These are phyloP conservation scores for Bipolaris victoriae DNA, from an alignment of 2,329 filamentous ascomycete species.

Conservation along the genomic window DNA sequence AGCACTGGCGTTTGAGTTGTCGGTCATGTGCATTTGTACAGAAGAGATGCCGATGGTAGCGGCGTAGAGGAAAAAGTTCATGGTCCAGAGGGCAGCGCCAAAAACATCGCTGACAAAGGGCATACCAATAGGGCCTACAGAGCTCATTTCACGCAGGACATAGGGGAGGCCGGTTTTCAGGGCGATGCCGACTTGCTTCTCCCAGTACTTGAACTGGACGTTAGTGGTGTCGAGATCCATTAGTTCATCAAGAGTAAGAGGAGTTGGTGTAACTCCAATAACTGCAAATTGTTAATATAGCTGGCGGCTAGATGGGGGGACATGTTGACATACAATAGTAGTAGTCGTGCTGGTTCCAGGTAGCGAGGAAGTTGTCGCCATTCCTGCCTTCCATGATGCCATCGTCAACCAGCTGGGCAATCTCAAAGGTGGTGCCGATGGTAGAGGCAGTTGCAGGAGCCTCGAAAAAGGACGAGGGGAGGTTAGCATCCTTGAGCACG, in stretches of 20 bases:
- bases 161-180: slow-evolving; percentile 53
- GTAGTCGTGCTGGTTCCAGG: slow-evolving; percentile 63
- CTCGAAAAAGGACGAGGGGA: slow-evolving; percentile 57
- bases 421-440: slow-evolving; percentile 58
- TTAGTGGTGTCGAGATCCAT: slow-evolving; percentile 56
- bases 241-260: slow-evolving; percentile 54
- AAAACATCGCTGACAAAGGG: slow-evolving; percentile 57
- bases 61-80: slow-evolving; percentile 60
- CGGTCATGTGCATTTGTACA: slow-evolving; percentile 62
- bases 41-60: slow-evolving; percentile 56
- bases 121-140: slow-evolving; percentile 58
- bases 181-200: slow-evolving; percentile 52
- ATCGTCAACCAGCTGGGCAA: slow-evolving; percentile 49
- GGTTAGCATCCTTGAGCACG: slow-evolving; percentile 52
- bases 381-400: slow-evolving; percentile 50
- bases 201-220: slow-evolving; percentile 57
- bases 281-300: slow-evolving; percentile 36
- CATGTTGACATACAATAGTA: slow-evolving; percentile 51
- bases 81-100: slow-evolving; percentile 58
- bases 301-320: background rate
- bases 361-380: slow-evolving; percentile 48
- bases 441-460: slow-evolving; percentile 58
- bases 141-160: slow-evolving; percentile 59
- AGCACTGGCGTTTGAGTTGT: slow-evolving; percentile 58
- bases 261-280: slow-evolving; percentile 54